A percentile compares a stretch with the other conserved stretches of the same genome.
phyloP scores from a whole-genome alignment of 306 rosid genomes.

The Trifolium repens region DNA sequence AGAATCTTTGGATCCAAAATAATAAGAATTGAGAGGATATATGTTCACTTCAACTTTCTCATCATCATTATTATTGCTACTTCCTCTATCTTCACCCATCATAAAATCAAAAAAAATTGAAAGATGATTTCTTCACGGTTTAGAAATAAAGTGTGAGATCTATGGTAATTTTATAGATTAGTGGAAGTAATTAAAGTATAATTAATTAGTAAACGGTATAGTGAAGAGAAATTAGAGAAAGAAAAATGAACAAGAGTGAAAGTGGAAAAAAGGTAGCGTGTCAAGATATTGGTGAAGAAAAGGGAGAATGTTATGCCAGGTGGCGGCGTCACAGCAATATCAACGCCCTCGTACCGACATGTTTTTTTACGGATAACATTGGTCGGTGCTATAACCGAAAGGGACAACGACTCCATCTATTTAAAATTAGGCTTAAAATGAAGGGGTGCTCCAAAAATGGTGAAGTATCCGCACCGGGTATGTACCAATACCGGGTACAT shows the following conservation, averaged over 20 bases:
- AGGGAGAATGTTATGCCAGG: not conserved
- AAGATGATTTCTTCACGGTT: too few relatives aligned
- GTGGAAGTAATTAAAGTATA: too few relatives aligned
- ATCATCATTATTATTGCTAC: not conserved
- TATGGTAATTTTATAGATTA: too few relatives aligned
- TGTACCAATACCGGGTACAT: too few relatives aligned
- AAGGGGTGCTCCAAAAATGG: too few relatives aligned
- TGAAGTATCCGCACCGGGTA: too few relatives aligned
- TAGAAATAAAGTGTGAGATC: too few relatives aligned
- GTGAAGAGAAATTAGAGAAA: not conserved
- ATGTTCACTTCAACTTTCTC: conserved; percentile 47
- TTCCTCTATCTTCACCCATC: not conserved
- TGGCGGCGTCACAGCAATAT: not conserved
- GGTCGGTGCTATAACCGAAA: not conserved
- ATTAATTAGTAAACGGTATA: not conserved
- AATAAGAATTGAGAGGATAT: conserved; percentile 74
- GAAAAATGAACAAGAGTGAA: not conserved
- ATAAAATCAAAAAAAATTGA: too few relatives aligned
- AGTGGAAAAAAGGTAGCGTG: conserved; percentile 16
- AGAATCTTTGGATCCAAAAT: conserved; percentile 72
- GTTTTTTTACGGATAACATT: not conserved
- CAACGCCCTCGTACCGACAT: not conserved
- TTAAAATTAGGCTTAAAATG: too few relatives aligned
- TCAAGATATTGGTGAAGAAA: not conserved
- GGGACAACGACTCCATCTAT: not conserved